Evolutionary conservation across 1,284 basidiomycete species (phyloP), one percentile per base, ranked within the genome.

Genomic region (Cryptococcus hybrid): DNA sequence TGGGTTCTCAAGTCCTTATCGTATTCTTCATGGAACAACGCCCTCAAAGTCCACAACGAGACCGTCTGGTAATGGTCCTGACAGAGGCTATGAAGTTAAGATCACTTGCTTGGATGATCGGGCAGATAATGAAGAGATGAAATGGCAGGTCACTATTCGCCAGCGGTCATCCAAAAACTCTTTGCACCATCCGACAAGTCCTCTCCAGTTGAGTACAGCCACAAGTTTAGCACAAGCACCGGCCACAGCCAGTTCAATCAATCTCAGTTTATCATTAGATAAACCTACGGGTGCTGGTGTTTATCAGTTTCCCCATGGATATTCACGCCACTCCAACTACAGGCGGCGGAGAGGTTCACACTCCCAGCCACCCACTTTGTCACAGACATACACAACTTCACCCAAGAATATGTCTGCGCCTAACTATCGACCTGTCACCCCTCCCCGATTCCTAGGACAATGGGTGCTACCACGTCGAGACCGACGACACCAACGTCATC

Each of bases 221-320:
- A 46, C 30, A 8, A 56, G 52, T 6, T 46, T 50, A 18, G 55
- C 61, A 11, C 39, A 43, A 2, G 61, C 61, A 5, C 57, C 57
- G 9, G 8, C 36, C 13, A 59, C 59, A 7, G 69, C 74, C 1
- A 66, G 64, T 12, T 67, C 63, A n/a, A 63, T 76, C 58, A 74
- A 72, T 58, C 63, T 76, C 42, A 69, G 68, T 5, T 58, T 74
- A 47, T 60, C 68, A 8, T 61, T 73, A 5, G 70, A 70, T 51
- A 58, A 68, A 51, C 70, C 71, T 3, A 64, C 61, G 2, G 74
- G 74, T 35, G 54, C 58, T 75, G 18, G 71, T 72, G 9, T 75
- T 75, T 58, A 69, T 72, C 52, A 55, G 65, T 7, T 65, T 71
- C 47, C 68, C 72, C 0, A 65, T 58, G 61, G 68, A 64, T 52